Evolutionary conservation across 352 stramenopile species (phyloP).

Genomic region (Pythium scleroteichum): DNA sequence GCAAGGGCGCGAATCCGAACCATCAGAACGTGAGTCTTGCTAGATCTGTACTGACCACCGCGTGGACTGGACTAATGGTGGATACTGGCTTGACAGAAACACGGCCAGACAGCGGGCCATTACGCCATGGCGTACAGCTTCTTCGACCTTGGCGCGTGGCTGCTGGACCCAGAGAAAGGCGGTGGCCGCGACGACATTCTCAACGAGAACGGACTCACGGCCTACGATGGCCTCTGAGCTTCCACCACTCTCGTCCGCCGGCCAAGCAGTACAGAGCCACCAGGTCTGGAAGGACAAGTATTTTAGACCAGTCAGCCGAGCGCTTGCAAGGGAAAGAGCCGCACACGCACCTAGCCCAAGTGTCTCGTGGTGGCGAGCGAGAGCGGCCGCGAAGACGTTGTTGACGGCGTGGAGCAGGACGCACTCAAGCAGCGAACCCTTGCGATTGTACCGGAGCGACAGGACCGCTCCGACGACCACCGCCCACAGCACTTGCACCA

Average conservation of each 20-base stretch:
- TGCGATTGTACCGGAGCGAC: constrained; percentile 34
- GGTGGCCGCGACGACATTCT: constrained; percentile 79
- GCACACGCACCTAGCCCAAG: not conserved
- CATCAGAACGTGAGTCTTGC: constrained; percentile 76
- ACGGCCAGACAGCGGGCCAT: constrained; percentile 91
- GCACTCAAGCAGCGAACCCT: constrained; percentile 53
- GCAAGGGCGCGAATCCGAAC: constrained; percentile 90
- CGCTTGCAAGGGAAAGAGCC: not conserved
- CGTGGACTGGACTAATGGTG: not conserved
- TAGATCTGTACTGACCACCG: not conserved
- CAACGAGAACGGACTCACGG: constrained; percentile 91
- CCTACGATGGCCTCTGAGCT: constrained; percentile 88
- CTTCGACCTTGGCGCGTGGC: constrained; percentile 90
- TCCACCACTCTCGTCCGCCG: not conserved
- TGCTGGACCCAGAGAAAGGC: constrained; percentile 87
- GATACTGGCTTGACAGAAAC: constrained; percentile 36
- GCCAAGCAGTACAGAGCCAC: constrained; percentile 1
- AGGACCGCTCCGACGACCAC: constrained; percentile 49
- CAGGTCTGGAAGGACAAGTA: not conserved
- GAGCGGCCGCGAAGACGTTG: constrained; percentile 45
- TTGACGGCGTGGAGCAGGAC: constrained; percentile 58
- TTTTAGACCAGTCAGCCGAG: not conserved
- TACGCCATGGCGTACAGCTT: constrained; percentile 93
- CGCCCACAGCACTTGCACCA: constrained; percentile 47
- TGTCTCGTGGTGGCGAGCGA: not conserved